Evolutionary conservation across 176 grass and related monocot genomes (phyloP), one percentile per base, ranked within the genome.

Genomic region (barley (Hordeum vulgare)): DNA sequence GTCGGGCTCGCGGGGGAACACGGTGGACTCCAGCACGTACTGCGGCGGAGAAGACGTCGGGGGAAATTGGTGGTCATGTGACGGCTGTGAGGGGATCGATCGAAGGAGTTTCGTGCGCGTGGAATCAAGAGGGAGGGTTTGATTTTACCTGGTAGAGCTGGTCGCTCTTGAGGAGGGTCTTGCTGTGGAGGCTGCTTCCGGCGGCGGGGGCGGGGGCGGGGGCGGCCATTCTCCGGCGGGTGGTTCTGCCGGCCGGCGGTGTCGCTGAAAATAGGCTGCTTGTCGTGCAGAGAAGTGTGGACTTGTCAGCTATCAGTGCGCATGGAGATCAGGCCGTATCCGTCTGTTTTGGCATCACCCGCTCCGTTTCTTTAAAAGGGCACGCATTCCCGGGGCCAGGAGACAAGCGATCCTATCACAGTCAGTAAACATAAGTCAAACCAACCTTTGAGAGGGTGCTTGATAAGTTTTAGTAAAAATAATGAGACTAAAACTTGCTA

Each of bases 21-120:
- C 93, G 12, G 88, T 90, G 40, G 93, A 88, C 58, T 94, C 84
- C 78, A 94, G 83, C 62, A 94, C 77, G 54, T 94, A 92, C 93
- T 92, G 23, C 69, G 11, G 61, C 6, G 40, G 27, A 56, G 6
- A 34, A 14, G 14, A 8, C 1, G 65, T 10, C 0, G 73, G 51
- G 51, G 20, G 26, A 28, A 54, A 14, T 0, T n/a, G 20, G 15
- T 7, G 72, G 69, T 11, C 69, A 17, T 49, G 45, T 47, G 44
- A 15, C 44, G 13, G 4, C 44, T 47, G 4, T 47, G 45, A 47
- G 45, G 14, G 14, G 2, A 35, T n/a, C 1, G 11, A 42, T 28
- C 11, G 1, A 12, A 9, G 9, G 0, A 7, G n/a, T 9, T 8
- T 39, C 0, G 25, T 12, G 78, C 45, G 45, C 45, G 45, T 49